Evolutionary conservation across 441 rosid species (phyloP).

Genomic region (Dalechampia spathulata): DNA sequence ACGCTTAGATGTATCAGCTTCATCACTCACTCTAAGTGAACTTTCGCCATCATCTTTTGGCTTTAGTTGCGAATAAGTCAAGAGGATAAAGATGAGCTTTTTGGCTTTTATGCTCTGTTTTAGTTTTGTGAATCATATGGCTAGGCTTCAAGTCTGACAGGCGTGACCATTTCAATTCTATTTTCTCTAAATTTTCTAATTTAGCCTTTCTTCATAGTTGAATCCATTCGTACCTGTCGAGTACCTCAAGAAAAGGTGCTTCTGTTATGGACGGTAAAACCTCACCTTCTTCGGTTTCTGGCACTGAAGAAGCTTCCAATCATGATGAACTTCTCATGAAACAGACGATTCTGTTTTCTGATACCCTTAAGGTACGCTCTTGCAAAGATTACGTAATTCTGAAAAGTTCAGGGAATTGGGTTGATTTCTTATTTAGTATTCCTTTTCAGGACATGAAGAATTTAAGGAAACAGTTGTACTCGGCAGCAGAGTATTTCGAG

Average conservation of each 20-base stretch:
- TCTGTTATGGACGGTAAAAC: conserved; percentile 24
- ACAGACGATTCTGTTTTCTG: conserved; percentile 60
- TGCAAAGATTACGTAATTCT: not conserved
- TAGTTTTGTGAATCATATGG: not conserved
- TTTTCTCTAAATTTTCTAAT: too few species aligned
- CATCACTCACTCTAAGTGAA: not conserved
- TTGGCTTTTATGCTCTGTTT: not conserved
- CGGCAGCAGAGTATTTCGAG: conserved; percentile 91
- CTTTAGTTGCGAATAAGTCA: not conserved
- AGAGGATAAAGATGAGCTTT: not conserved
- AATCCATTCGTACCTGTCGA: too few species aligned
- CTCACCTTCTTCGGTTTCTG: conserved; percentile 36
- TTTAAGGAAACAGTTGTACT: conserved; percentile 66
- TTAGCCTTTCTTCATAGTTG: not conserved
- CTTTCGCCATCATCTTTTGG: conserved; percentile 1
- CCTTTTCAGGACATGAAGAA: conserved; percentile 60
- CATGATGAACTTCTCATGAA: conserved; percentile 69
- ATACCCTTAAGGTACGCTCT: conserved; percentile 49
- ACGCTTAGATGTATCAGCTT: not conserved
- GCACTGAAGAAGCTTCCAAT: conserved; percentile 40
- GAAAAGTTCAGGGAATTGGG: not conserved
- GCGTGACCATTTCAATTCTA: too few species aligned
- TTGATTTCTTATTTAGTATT: not conserved
- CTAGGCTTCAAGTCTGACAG: not conserved
- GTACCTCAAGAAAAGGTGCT: not conserved